Evolutionary conservation across 176 grass and related monocot species (phyloP).

Genomic region (Cenchrus fungigraminus): DNA sequence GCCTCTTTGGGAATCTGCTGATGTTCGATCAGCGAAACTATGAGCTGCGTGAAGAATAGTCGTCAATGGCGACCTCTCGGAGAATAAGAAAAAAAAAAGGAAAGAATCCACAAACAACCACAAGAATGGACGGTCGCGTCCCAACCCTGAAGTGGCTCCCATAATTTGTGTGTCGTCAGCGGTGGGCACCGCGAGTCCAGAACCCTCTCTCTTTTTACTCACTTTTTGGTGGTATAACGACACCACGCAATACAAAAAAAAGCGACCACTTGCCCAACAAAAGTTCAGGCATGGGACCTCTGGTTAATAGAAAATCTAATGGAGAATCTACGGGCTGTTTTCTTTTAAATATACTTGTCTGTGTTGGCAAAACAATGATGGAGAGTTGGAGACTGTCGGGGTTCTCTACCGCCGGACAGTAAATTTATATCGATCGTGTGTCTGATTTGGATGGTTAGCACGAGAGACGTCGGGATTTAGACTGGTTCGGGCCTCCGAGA

Average conservation of each 20-base stretch:
- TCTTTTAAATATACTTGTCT: neutral
- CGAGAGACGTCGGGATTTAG: too few relatives aligned
- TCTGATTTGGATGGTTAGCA: too few relatives aligned
- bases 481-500: too few relatives aligned
- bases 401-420: too few relatives aligned
- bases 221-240: constrained; percentile 28
- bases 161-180: constrained; percentile 42
- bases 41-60: neutral
- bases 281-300: constrained; percentile 10
- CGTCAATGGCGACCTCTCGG: neutral
- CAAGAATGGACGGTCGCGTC: neutral
- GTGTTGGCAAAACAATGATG: neutral
- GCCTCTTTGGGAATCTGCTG: constrained; percentile 7
- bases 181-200: neutral
- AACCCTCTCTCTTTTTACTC: constrained; percentile 11
- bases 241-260: constrained; percentile 37
- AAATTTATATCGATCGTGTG: too few relatives aligned
- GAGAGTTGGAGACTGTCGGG: too few relatives aligned
- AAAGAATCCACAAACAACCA: neutral
- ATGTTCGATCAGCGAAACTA: neutral
- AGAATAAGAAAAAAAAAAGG: neutral
- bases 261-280: constrained; percentile 15
- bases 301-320: neutral
- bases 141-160: constrained; percentile 1
- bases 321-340: neutral